These are phyloP conservation scores for Bonia amplexicaulis DNA, from an alignment of 176 grass and related monocot genomes.

Conservation along the genomic window DNA sequence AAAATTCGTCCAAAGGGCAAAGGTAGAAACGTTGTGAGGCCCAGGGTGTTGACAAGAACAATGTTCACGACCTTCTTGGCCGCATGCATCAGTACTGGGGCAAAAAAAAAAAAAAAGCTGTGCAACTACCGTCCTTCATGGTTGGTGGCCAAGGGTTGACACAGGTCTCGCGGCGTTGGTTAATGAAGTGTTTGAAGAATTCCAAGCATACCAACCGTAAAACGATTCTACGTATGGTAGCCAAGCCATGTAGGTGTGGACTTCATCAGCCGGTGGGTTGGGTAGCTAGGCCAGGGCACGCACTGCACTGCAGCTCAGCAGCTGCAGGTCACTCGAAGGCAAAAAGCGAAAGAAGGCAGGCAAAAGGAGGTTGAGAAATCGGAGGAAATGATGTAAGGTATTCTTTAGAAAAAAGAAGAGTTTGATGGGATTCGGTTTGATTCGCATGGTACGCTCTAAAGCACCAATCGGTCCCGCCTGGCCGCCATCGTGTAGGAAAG, in stretches of 20 bases:
- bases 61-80: background rate
- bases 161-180: slow-evolving; percentile 9
- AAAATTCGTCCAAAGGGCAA: background rate
- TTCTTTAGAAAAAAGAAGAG: background rate
- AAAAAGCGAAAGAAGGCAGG: background rate
- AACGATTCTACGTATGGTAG: background rate
- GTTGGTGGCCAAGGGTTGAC: background rate
- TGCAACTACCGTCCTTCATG: background rate
- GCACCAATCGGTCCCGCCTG: background rate
- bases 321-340: background rate
- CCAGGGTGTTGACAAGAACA: background rate
- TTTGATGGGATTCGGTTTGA: background rate
- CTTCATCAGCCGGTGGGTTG: background rate
- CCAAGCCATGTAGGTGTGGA: background rate
- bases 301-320: too few species aligned
- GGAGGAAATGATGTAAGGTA: background rate
- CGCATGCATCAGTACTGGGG: background rate
- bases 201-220: background rate
- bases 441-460: background rate
- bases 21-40: background rate
- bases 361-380: background rate
- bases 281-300: background rate
- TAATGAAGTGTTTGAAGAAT: background rate
- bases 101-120: background rate
- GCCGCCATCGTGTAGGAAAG: background rate